Percentiles rank a stretch among this genome's conserved stretches.
Evolutionary conservation across 306 rosid species (phyloP).

Genomic region (Oemleria cerasiformis): DNA sequence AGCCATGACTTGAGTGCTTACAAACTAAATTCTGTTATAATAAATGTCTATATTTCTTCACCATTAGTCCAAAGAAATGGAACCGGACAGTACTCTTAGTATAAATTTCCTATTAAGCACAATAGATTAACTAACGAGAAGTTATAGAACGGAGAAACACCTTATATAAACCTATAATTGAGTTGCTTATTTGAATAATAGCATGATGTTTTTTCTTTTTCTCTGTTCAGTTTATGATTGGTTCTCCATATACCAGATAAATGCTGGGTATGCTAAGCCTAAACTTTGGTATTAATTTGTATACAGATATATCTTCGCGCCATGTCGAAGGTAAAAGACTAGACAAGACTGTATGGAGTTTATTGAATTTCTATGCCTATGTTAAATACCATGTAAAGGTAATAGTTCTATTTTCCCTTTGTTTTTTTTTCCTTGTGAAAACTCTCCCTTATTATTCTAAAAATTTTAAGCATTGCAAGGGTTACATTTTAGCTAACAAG

Average conservation of each 20-base stretch:
- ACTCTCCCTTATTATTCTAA: background rate
- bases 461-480: constrained; percentile 12
- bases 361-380: constrained; percentile 66
- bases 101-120: background rate
- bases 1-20: background rate
- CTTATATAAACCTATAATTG: background rate
- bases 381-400: constrained; percentile 80
- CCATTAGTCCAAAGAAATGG: background rate
- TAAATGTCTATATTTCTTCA: no score
- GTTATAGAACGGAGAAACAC: background rate
- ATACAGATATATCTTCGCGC: constrained; percentile 55
- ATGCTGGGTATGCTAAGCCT: background rate
- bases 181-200: background rate
- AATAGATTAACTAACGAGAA: background rate
- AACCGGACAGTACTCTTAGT: background rate
- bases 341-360: constrained; percentile 81
- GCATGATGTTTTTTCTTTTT: no score
- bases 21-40: background rate
- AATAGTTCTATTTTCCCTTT: constrained; percentile 6
- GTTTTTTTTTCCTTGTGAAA: background rate
- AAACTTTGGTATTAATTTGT: constrained; percentile 8
- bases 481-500: constrained; percentile 19
- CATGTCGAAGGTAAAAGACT: constrained; percentile 67
- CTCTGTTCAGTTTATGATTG: background rate
- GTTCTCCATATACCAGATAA: background rate